Evolutionary conservation across 208 protist genomes (phyloP), one percentile per base, ranked within the genome.

Genomic region (Porcisia hertigi): DNA sequence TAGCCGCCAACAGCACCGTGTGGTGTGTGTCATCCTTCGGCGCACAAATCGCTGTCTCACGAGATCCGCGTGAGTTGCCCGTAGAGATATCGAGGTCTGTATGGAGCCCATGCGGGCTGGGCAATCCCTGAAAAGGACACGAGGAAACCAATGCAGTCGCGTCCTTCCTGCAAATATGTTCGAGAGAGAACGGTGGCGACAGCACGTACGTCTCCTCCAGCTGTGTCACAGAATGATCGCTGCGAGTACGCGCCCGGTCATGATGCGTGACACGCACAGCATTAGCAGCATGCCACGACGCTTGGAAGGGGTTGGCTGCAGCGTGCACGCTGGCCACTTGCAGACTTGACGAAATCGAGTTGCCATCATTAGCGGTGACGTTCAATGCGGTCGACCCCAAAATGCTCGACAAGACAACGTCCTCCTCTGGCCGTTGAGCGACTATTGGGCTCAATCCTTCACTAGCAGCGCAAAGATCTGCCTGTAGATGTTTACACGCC

Each of bases 371-470:
- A 4, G 58, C 30, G 8, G 60, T 64, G 25, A 18, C 20, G 30
- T 5, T 78, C 49, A 49, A 53, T 3, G 30, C 52, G 18, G 60
- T 57, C 23, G 78, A 82, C 23, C 77, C 69, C 30, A 14, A 58
- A 43, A 82, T 77, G 73, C 78, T 82, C 3, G 78, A 73, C 52
- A 82, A 74, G 23, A 75, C 52, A 25, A 25, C 73, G 16, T 78
- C 73, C 0, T 41, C 52, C 58, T 76, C 78, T 18, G 41, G 39
- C 59, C 58, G 52, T 12, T 57, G 49, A 30, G 52, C 39, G 36
- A 47, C 53, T 39, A 62, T 20, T 6, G 47, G 58, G 30, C 0
- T 25, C 71, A 9, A 0, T 23, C 75, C 41, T 16, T 8, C 36
- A 58, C 64, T 18, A 49, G 25, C 3, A 49, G 47, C 41, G 58